Base-by-base conservation (phyloP, 2,329 filamentous ascomycete species). In the Penicillium sumatraense region DNA sequence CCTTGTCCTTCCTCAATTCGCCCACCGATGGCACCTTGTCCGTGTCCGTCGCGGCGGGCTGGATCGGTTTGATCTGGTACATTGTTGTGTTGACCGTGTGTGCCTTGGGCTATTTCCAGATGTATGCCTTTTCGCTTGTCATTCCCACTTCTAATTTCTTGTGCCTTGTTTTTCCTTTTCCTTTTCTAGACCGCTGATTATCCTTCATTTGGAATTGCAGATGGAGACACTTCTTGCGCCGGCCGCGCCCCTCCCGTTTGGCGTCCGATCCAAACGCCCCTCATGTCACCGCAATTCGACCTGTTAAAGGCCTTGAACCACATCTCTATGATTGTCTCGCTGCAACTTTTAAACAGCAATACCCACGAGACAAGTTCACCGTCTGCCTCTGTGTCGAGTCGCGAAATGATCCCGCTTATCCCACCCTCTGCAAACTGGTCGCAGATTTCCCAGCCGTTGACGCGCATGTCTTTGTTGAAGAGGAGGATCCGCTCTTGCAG, bases 251-350 rank as follows among this genome's bases (percentile, higher is more conserved):
- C 41, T 78, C 81, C 18, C 61, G 69, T 53, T 79, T 73, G 33
- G 69, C 75, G 18, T 70, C 71, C 2, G 56, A 53, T 18, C 51
- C 69, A 11, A 76, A 86, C 35, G 80, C 91, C 3, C 93, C 93
- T 14, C 87, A 91, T 76, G 83, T 99, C 66, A 98, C 95, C 27
- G 83, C 96, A 57, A 92, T 99, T 63, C 89, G 95, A 2, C 96
- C 95, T 0, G 88, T 96, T 61, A 98, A 97, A 76, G 95, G 93
- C 57, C 82, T 96, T 53, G 95, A 98, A 72, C 90, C 92, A 3
- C 85, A 87, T 61, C 86, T 98, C 21, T 96, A 96, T 80, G 91
- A 96, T 68, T 98, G 95, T 69, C 87, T 99, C 36, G 89, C 90
- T 26, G 89, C 93, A 5, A 91, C 89, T 2, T 93, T 97, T 71